Base-by-base conservation (phyloP, 2,329 filamentous ascomycete species). In the Fusarium staphyleae region DNA sequence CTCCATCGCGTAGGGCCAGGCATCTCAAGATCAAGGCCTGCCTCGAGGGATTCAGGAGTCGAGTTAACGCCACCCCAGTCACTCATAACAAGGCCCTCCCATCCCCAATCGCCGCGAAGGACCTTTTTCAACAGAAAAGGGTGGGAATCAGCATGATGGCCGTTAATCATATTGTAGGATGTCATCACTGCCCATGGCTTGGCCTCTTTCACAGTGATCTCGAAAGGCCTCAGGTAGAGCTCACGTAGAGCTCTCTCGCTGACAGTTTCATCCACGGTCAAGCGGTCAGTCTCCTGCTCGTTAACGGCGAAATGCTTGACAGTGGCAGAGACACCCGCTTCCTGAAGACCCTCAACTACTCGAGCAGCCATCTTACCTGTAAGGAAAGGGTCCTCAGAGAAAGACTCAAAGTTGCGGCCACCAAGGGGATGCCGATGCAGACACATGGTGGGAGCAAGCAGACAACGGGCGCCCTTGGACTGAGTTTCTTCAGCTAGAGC, bases 391-490 rank as follows among this genome's bases (percentile, higher is more conserved):
- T 67, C 65, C 15, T 67, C 65, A 5, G 65, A 67, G 44, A 67
- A 67, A 3, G 65, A 68, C 47, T 67, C 65, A 18, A 67, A 67
- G 51, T 67, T 67, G 22, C 65, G 65, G n/a, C 65, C 65, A 7
- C 65, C 65, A 1, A 67, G 49, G n/a, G 65, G 65, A 28, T 67
- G 65, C 12, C 65, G 65, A 24, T 67, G 65, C 7, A 67, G 39
- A 19, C 65, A 67, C 65, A 67, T 67, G n/a, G 68, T 70, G 6
- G 68, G 68, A 13, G 64, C 68, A 35, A 70, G 79, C 55, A 89
- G 83, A n/a, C 90, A 81, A 62, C 90, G 87, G 8, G 88, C 81
- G 48, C 88, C 88, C 73, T 92, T 93, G 53, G 65, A 67, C 5
- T 69, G 67, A 5, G 70, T 67, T 50, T 75, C 86, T 26, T 85